Conservation (phyloP, 768 basidiomycete species). For the Dacryopinax primogenitus region DNA sequence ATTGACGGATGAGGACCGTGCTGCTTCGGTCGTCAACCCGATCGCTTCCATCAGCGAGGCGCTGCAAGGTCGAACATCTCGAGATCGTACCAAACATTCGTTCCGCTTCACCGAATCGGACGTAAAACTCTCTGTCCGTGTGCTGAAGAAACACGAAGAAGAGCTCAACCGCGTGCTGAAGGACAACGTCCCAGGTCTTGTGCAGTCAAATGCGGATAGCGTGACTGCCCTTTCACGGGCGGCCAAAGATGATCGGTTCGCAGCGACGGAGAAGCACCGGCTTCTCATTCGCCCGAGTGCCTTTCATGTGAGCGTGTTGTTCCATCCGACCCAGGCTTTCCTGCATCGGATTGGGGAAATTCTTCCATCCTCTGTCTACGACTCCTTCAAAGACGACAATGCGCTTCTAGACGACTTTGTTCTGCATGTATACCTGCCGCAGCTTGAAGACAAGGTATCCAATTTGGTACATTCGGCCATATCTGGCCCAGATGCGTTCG, state of each 20-base stretch:
- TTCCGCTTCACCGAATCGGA: constrained; percentile 93
- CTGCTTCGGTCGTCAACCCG: constrained; percentile 65
- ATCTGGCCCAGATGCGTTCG: constrained; percentile 73
- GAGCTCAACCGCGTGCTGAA: constrained; percentile 69
- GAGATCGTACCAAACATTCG: constrained; percentile 73
- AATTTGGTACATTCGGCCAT: constrained; percentile 76
- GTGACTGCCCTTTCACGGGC: constrained; percentile 44
- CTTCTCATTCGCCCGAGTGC: constrained; percentile 80
- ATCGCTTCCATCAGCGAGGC: constrained; percentile 91
- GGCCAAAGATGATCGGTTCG: constrained; percentile 59
- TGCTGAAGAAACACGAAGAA: constrained; percentile 67
- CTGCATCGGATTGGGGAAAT: constrained; percentile 57
- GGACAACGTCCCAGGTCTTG: constrained; percentile 88
- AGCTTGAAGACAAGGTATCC: constrained; percentile 87
- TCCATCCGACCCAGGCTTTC: constrained; percentile 83
- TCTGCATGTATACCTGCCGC: constrained; percentile 79
- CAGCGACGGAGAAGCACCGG: constrained; percentile 67
- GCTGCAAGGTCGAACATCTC: constrained; percentile 62
- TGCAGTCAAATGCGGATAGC: constrained; percentile 53
- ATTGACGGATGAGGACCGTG: constrained; percentile 81
- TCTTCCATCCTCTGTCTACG: constrained; percentile 53
- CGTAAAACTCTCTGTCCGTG: constrained; percentile 50
- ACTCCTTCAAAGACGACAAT: constrained; percentile 51
- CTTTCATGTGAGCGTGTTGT: constrained; percentile 88
- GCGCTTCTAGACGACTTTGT: constrained; percentile 85